Evolutionary conservation across 306 rosid species (phyloP).

Genomic region (Quillaja saponaria): DNA sequence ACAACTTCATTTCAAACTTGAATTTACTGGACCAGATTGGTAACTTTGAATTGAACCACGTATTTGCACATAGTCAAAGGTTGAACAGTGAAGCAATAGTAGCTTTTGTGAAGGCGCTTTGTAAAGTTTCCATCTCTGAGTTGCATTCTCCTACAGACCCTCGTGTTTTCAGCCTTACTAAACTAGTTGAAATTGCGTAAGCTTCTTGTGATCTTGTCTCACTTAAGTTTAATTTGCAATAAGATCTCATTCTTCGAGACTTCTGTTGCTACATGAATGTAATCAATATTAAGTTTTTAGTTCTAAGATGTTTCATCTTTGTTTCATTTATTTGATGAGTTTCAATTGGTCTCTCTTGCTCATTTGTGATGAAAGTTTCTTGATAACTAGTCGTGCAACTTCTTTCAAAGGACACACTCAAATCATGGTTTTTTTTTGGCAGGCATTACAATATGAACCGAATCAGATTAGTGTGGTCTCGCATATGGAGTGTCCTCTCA

Average conservation of each 20-base stretch:
- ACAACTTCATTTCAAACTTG: slow-evolving; percentile 80
- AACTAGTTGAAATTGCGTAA: slow-evolving; percentile 97
- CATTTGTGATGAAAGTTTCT: slow-evolving; percentile 20
- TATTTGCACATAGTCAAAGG: slow-evolving; percentile 98
- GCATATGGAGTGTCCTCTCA: slow-evolving; percentile 97
- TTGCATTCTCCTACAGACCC: slow-evolving; percentile 99
- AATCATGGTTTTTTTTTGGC: slow-evolving; percentile 57
- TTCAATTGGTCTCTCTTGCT: slow-evolving; percentile 8
- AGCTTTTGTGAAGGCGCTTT: slow-evolving; percentile 92
- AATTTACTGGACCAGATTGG: slow-evolving; percentile 97
- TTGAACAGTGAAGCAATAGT: slow-evolving; percentile 97
- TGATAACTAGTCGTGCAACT: slow-evolving; percentile 4
- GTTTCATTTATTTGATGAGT: too few relatives aligned
- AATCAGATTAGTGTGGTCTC: slow-evolving; percentile 97
- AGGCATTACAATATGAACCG: slow-evolving; percentile 99
- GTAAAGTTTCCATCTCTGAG: slow-evolving; percentile 90
- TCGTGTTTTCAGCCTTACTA: slow-evolving; percentile 98
- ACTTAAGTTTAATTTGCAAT: slow-evolving; percentile 15
- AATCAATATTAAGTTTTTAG: neutral
- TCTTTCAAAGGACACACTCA: slow-evolving; percentile 21
- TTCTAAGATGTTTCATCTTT: slow-evolving; percentile 8
- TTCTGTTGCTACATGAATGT: slow-evolving; percentile 21
- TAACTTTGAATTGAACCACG: slow-evolving; percentile 94
- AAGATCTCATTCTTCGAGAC: neutral
- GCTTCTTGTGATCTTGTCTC: slow-evolving; percentile 37